phyloP scores from a whole-genome alignment of 306 rosid species.

The Urtica urens region DNA sequence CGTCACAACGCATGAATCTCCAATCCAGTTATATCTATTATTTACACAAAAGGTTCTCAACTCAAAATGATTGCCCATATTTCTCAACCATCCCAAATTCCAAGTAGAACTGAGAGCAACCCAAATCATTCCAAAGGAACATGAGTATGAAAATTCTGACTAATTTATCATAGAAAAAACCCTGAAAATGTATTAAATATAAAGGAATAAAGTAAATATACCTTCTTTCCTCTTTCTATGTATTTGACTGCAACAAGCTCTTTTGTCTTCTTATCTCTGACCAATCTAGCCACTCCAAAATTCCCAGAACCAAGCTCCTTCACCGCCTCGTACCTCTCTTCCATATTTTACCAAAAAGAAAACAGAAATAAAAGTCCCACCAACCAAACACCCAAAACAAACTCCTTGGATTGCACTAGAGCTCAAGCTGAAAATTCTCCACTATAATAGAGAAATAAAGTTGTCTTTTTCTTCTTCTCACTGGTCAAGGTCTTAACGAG shows the following conservation, averaged over 20 bases:
- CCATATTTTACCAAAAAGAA: constrained; percentile 31
- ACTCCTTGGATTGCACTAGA: background rate
- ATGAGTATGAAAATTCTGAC: background rate
- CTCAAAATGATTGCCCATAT: no score
- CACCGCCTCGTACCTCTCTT: constrained; percentile 59
- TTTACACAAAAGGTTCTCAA: no score
- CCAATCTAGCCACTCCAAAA: constrained; percentile 83
- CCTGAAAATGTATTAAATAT: background rate
- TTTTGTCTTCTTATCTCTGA: constrained; percentile 56
- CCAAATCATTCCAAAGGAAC: background rate
- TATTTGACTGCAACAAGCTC: constrained; percentile 88
- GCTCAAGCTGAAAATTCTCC: background rate
- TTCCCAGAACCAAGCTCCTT: constrained; percentile 84
- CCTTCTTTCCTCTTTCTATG: constrained; percentile 82
- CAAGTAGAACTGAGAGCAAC: no score
- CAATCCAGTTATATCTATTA: no score
- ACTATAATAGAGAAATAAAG: background rate
- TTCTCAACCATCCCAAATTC: no score
- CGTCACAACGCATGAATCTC: no score
- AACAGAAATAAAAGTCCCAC: background rate
- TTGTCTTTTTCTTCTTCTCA: no score
- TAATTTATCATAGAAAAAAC: no score
- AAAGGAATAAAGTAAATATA: constrained; percentile 5
- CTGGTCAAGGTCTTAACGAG: no score
- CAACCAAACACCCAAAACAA: background rate